Percentiles rank a stretch among this genome's conserved stretches.
Conservation (phyloP, 73 alveolate genomes). For the Tetrahymena borealis region DNA sequence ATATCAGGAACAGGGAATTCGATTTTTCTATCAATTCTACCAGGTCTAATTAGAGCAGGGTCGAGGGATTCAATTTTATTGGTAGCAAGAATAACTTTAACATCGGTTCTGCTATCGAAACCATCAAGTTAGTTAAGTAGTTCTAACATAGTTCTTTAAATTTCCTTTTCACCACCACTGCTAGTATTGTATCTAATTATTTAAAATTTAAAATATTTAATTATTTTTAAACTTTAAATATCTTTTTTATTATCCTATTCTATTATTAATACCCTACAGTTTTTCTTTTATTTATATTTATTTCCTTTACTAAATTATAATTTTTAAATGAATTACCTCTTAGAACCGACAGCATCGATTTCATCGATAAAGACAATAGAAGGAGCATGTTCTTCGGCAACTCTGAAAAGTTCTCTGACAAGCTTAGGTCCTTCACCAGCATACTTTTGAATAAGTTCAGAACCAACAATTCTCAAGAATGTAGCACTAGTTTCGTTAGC, state of each 20-base stretch:
- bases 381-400: constrained; percentile 99
- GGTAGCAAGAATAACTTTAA: constrained; percentile 98
- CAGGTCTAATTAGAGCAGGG: constrained; percentile 99
- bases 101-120: constrained; percentile 97
- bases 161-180: constrained; percentile 99
- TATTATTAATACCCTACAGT: neutral
- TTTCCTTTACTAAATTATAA: neutral
- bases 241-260: too few relatives aligned
- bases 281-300: neutral
- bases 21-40: constrained; percentile 98
- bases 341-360: constrained; percentile 99
- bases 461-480: constrained; percentile 97
- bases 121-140: constrained; percentile 98
- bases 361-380: constrained; percentile 98
- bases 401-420: constrained; percentile 90
- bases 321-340: constrained; percentile 35
- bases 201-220: neutral
- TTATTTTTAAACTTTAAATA: too few relatives aligned
- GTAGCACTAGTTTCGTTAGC: constrained; percentile 99
- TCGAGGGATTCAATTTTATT: constrained; percentile 97
- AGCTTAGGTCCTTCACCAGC: constrained; percentile 95
- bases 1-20: constrained; percentile 98
- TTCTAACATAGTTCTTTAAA: constrained; percentile 99
- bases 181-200: constrained; percentile 82
- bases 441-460: constrained; percentile 97